These are phyloP conservation scores for Cinchona pubescens DNA, from an alignment of 257 asterid species.

Conservation along the genomic window DNA sequence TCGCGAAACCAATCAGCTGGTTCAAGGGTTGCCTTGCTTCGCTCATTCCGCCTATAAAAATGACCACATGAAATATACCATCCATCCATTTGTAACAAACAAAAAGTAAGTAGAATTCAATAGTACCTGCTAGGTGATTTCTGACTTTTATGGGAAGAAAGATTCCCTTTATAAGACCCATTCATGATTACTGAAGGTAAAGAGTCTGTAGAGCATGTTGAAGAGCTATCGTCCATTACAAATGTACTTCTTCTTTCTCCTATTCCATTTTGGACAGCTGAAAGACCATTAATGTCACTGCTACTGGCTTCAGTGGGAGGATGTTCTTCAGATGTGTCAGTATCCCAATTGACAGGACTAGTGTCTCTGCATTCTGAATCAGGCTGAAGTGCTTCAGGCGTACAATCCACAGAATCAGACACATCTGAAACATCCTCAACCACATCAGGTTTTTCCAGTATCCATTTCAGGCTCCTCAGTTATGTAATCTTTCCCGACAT, in stretches of 20 bases:
- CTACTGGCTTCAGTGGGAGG: constrained; percentile 48
- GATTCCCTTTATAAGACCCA: constrained; percentile 37
- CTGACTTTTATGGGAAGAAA: constrained; percentile 36
- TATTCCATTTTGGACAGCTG: constrained; percentile 52
- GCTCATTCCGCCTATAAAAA: constrained; percentile 42
- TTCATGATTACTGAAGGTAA: constrained; percentile 53
- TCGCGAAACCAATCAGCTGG: constrained; percentile 46
- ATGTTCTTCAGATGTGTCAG: constrained; percentile 54
- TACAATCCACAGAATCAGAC: constrained; percentile 70
- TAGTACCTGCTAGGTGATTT: constrained; percentile 61
- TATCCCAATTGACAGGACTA: constrained; percentile 59
- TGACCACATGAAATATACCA: neutral
- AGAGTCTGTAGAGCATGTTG: constrained; percentile 89
- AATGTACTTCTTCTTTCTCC: constrained; percentile 48
- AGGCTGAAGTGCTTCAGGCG: constrained; percentile 45
- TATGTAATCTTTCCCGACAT: constrained; percentile 32
- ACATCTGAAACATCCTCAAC: constrained; percentile 72
- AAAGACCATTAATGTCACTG: constrained; percentile 44
- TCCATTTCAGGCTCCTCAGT: constrained; percentile 37
- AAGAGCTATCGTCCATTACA: constrained; percentile 78
- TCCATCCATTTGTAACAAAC: neutral
- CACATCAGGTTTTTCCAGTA: constrained; percentile 44
- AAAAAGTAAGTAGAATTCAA: neutral
- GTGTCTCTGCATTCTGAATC: constrained; percentile 64
- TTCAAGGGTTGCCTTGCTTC: constrained; percentile 40